phyloP scores from a whole-genome alignment of 1,284 basidiomycete species.

The Lentinus polychrous region DNA sequence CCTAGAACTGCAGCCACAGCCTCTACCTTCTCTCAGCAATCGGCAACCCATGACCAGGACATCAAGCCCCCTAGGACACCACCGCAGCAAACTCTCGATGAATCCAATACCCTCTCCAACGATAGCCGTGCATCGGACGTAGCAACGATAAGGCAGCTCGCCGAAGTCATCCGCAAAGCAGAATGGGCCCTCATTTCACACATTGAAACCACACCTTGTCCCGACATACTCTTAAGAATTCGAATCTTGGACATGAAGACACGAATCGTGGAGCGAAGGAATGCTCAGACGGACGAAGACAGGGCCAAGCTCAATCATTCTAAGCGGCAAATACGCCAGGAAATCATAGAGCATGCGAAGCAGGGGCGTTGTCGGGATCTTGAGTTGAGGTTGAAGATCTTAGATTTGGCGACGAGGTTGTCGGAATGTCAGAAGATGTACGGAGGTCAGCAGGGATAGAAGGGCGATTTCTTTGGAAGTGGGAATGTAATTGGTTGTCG shows the following conservation, averaged over 20 bases:
- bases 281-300: background rate
- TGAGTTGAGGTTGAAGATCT: slow-evolving; percentile 5
- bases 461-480: too few relatives aligned
- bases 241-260: slow-evolving; percentile 2
- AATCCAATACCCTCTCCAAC: too few relatives aligned
- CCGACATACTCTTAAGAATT: background rate
- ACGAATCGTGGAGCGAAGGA: background rate
- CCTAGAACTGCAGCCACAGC: too few relatives aligned
- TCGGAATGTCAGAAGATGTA: background rate
- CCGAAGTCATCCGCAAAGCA: background rate
- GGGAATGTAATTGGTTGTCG: too few relatives aligned
- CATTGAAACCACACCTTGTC: background rate
- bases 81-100: too few relatives aligned
- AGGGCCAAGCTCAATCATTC: background rate
- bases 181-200: background rate
- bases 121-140: too few relatives aligned
- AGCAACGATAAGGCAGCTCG: background rate
- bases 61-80: too few relatives aligned
- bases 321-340: background rate
- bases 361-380: slow-evolving; percentile 1
- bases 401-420: slow-evolving; percentile 7
- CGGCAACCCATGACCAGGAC: too few relatives aligned
- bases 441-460: background rate
- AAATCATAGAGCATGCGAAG: background rate
- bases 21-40: too few relatives aligned